Base-by-base conservation (phyloP, 768 basidiomycete genomes). In the Candolleomyces aberdarensis region DNA sequence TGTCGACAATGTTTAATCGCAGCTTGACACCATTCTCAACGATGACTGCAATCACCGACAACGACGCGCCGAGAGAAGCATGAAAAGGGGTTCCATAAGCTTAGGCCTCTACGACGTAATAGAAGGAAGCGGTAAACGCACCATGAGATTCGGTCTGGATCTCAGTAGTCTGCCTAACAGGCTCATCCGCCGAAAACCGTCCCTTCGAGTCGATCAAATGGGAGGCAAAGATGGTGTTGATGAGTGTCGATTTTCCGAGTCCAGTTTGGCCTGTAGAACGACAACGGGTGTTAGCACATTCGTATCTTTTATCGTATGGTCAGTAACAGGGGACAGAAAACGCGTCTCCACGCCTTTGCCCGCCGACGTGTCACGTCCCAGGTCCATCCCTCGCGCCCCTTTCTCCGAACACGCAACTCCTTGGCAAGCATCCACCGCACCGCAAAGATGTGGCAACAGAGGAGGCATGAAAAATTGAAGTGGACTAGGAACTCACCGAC, bases 161-260 rank as follows among this genome's bases (percentile, higher is more conserved):
- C 71, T 98, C 96, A 17, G 97, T 98, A 11, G 96, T 99, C 78
- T 95, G 92, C 67, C 94, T 86, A 46, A 96, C 89, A 13, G 92
- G 89, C 68, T 94, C 93, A 62, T 96, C 91, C 9, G 93, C 76
- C 62, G 89, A 85, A 65, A 94, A 77, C 29, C 97, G 91, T 40
- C 97, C 96, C 83, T 99, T 98, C 43, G 94, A 92, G 80, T 97
- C 96, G 70, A 98, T 90, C 73, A 99, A 84, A 79, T 98, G 96
- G 59, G 95, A 96, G 62, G 97, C 96, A 72, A 99, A 99, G 75
- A 99, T 92, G 52, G 96, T 98, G 84, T 98, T 98, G 74, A 98
- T 94, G 70, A 99, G 81, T 49, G 96, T 99, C 70, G 95, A 97
- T 82, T 99, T 99, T 74, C 96, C 96, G 49, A 99, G 82, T 63